Percentiles rank a stretch among this genome's conserved stretches.
Evolutionary conservation across 2,329 filamentous ascomycete genomes (phyloP).

Genomic region (Epichloe typhina): DNA sequence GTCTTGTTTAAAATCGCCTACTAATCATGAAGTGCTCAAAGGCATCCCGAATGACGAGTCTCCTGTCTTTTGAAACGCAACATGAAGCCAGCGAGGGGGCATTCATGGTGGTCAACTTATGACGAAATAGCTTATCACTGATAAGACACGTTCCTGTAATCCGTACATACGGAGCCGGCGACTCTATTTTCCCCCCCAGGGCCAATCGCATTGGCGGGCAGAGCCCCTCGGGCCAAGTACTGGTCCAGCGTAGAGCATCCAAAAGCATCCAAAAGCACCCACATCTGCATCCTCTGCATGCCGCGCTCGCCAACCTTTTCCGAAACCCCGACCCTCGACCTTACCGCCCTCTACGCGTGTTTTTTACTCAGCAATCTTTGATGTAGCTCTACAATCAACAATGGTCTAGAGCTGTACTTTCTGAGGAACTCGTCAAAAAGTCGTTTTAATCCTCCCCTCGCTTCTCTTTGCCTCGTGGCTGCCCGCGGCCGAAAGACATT

Average conservation of each 20-base stretch:
- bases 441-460: background rate
- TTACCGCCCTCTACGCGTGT: background rate
- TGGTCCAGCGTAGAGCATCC: background rate
- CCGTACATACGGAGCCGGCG: background rate
- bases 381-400: conserved; percentile 5
- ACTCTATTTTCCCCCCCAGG: background rate
- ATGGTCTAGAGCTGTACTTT: conserved; percentile 3
- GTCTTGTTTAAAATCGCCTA: too few species aligned
- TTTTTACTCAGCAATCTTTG: conserved; percentile 2
- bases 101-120: background rate
- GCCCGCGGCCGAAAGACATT: background rate
- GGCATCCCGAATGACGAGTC: too few species aligned
- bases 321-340: background rate
- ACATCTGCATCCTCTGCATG: background rate
- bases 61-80: too few species aligned
- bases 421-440: background rate
- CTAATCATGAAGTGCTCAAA: too few species aligned
- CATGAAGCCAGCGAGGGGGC: too few species aligned
- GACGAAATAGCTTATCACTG: background rate
- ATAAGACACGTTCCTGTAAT: background rate
- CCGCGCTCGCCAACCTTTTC: background rate
- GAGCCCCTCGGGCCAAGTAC: background rate
- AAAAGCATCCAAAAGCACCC: background rate
- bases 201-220: background rate
- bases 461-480: background rate